phyloP scores from a whole-genome alignment of 768 basidiomycete genomes.

The Boletus vermiculosoides region DNA sequence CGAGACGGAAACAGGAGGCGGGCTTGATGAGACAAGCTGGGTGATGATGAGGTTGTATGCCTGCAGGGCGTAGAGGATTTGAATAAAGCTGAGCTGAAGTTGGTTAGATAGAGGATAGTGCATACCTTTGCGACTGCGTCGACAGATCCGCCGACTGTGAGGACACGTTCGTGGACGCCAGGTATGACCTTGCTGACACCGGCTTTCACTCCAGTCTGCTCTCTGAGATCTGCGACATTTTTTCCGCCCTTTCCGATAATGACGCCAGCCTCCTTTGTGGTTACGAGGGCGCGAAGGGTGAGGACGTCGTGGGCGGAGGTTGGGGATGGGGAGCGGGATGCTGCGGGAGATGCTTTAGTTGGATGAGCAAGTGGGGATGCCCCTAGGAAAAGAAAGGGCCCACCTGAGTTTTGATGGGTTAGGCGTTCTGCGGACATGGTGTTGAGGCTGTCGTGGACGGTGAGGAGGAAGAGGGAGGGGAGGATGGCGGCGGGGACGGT shows the following conservation, averaged over 20 bases:
- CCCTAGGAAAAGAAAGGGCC: constrained; percentile 21
- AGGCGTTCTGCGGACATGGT: constrained; percentile 67
- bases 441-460: constrained; percentile 31
- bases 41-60: constrained; percentile 94
- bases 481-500: constrained; percentile 8
- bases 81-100: neutral
- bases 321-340: constrained; percentile 76
- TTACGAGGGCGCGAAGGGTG: constrained; percentile 92
- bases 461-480: constrained; percentile 17
- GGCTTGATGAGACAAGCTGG: constrained; percentile 82
- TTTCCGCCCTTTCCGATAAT: constrained; percentile 97
- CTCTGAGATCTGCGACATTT: constrained; percentile 95
- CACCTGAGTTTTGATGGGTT: constrained; percentile 55
- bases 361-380: constrained; percentile 1
- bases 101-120: neutral
- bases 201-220: constrained; percentile 95
- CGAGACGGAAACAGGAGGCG: constrained; percentile 69
- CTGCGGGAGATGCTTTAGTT: constrained; percentile 51
- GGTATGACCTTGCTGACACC: constrained; percentile 98
- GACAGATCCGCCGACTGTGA: constrained; percentile 89
- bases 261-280: constrained; percentile 95
- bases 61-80: constrained; percentile 39
- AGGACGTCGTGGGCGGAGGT: constrained; percentile 64
- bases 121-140: constrained; percentile 89
- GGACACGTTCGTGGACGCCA: constrained; percentile 96